These are phyloP conservation scores for Xylaria telfairii DNA, from an alignment of 495 filamentous ascomycete genomes.

Conservation along the genomic window DNA sequence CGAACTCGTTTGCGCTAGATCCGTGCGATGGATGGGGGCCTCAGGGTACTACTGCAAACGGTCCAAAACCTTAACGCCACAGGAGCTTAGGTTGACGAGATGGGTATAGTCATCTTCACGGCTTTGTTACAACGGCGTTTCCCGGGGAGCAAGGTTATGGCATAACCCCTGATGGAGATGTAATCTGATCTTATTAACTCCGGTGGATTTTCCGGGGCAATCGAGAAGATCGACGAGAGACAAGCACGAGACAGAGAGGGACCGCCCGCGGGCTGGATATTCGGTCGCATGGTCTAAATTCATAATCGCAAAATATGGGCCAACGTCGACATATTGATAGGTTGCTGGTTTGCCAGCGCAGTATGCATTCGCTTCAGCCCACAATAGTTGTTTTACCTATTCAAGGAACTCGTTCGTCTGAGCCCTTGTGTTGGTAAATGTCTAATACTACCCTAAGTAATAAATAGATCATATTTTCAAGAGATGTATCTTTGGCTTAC, in stretches of 20 bases:
- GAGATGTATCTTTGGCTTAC: background rate
- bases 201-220: background rate
- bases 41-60: background rate
- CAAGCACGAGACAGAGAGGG: background rate
- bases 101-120: slow-evolving; percentile 8
- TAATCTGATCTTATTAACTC: background rate
- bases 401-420: background rate
- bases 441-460: background rate
- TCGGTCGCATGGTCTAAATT: background rate
- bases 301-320: background rate
- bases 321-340: background rate
- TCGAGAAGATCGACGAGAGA: background rate
- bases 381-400: background rate
- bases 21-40: background rate
- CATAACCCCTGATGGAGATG: background rate
- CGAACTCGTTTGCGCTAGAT: background rate
- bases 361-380: slow-evolving; percentile 13
- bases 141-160: background rate
- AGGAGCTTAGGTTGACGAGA: background rate
- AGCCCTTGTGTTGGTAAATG: background rate
- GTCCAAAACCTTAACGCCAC: slow-evolving; percentile 22
- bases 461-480: background rate
- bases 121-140: background rate
- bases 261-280: too few relatives aligned
- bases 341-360: slow-evolving; percentile 2